These are phyloP conservation scores for Astragalus membranaceus DNA, from an alignment of 306 rosid species.

Conservation along the genomic window DNA sequence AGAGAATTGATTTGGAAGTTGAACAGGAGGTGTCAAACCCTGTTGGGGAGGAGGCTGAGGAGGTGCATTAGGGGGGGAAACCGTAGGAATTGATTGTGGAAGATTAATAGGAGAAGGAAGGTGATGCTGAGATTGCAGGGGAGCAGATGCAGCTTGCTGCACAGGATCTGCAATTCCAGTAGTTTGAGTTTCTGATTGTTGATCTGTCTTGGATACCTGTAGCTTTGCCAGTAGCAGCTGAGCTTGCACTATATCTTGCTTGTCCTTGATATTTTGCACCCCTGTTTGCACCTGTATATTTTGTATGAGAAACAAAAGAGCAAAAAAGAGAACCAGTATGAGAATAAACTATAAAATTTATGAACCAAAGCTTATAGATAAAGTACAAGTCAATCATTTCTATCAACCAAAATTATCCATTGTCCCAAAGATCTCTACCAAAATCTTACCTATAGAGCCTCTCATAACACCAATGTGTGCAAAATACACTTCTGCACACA, in stretches of 20 bases:
- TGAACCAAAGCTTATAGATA: not conserved
- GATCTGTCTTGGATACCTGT: constrained; percentile 45
- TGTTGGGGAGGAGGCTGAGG: constrained; percentile 49
- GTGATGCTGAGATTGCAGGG: constrained; percentile 57
- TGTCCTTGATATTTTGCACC: constrained; percentile 63
- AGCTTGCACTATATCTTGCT: constrained; percentile 57
- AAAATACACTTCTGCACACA: too few relatives aligned
- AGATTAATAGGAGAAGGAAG: constrained; percentile 38
- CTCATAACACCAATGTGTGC: not conserved
- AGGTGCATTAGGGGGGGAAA: constrained; percentile 62
- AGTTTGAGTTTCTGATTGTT: constrained; percentile 35
- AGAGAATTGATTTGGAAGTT: constrained; percentile 53
- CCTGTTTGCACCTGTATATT: constrained; percentile 71
- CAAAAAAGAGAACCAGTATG: not conserved
- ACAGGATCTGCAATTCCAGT: constrained; percentile 29
- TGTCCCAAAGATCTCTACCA: not conserved
- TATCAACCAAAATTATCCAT: too few relatives aligned
- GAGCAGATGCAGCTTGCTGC: constrained; percentile 49
- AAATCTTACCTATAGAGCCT: not conserved
- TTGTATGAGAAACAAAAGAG: constrained; percentile 19
- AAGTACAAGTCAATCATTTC: not conserved
- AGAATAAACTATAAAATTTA: not conserved
- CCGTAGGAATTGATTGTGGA: constrained; percentile 41
- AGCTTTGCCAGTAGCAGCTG: constrained; percentile 59
- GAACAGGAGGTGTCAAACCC: constrained; percentile 42